Evolutionary conservation across 1,139 yeast species (phyloP), one percentile per base, ranked within the genome.

Genomic region (Candida tropicalis): DNA sequence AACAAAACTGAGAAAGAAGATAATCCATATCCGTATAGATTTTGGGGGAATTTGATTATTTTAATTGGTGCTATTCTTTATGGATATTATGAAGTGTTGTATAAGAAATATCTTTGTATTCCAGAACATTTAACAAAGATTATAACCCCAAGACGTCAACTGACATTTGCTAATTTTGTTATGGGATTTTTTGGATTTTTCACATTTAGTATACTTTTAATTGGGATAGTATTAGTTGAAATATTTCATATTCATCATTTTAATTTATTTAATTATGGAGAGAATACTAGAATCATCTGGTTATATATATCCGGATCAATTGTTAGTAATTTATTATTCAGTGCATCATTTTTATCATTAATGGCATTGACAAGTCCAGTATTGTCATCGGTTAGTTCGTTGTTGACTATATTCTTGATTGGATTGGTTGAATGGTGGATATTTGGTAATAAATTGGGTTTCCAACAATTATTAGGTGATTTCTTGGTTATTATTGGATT

Each of bases 301-400:
- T 47, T 63, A 2, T 73, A 73, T 40, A 70, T 81, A 25, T 35
- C 66, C 1, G 68, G 82, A 6, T 80, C 84, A 3, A 70, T 86
- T 1, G 50, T 79, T 1, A 75, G 86, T 15, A 89, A 89, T 59
- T 69, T 87, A 52, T 54, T 78, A 1, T 89, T 87, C 59, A 83
- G 89, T 37, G 86, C 87, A 3, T 73, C 86, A 34, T 87, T 89
- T 55, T 72, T 89, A 49, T 77, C 90, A 2, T 69, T 89, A 51
- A 87, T 88, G 86, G 84, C 96, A 1, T 73, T 89, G 46, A 89
- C 96, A 0, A 82, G 87, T 12, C 96, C 97, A 0, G 96, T 89
- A 2, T 71, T 89, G 41, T 85, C 95, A 1, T 82, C 93, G 0
- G 96, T 89, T 9, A 84, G 93, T 32, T 82, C 96, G 0, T 65